Base-by-base conservation (phyloP, 2,329 filamentous ascomycete genomes). In the Drechslerella coelobrocha region DNA sequence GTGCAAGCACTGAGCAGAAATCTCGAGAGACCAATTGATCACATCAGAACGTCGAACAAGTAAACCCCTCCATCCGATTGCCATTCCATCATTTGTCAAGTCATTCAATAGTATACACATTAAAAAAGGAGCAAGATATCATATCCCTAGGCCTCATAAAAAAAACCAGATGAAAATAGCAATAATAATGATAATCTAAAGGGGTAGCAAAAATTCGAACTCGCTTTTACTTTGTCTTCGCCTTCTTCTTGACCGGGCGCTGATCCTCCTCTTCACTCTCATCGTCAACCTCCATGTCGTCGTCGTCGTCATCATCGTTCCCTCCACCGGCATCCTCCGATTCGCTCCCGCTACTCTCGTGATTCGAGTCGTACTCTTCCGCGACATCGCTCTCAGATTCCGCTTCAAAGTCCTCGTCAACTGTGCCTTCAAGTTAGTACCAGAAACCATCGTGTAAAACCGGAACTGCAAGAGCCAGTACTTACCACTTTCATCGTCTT, bases 381-480 rank as follows among this genome's bases (percentile, higher is more conserved):
- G 93, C 94, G 1, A 97, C 92, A 75, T 99, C 94, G 57, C 90
- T 95, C 74, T 99, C 94, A 12, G 89, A 92, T 72, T 95, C 91
- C 4, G 89, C 90, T 75, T 89, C 86, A 83, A 99, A 99, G 81
- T 99, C 94, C 79, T 99, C 94, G 76, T 99, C 94, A 7, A 92
- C 87, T 69, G 89, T 93, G 27, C n/a, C n/a, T n/a, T 47, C 48
- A 48, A 14, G 21, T 29, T 24, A 45, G 31, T 57, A 39, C 19
- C 5, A n/a, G n/a, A 68, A 29, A 37, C 24, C 34, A 47, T 14
- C 2, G 1, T 51, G 34, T 37, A 45, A 12, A 7, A 24, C 39
- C 26, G 1, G n/a, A 21, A 23, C 48, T 17, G 6, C 26, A 39
- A 45, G 14, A 47, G 8, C 24, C 17, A 23, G 19, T 23, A 12